phyloP scores from a whole-genome alignment of 1,284 basidiomycete genomes.

The Anthracocystis setariae region DNA sequence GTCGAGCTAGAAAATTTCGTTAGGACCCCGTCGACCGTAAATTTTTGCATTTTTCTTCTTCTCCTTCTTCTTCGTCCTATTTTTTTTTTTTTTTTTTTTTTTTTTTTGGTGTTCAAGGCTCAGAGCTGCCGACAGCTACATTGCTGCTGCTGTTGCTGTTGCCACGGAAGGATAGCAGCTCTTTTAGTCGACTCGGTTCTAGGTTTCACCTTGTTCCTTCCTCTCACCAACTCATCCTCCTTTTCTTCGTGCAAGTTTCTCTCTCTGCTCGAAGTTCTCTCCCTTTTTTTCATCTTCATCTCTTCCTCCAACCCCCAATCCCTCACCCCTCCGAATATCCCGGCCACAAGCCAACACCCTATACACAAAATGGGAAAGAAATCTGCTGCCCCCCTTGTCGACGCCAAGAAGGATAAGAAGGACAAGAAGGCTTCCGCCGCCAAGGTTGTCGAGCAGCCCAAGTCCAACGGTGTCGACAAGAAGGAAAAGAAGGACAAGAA shows the following conservation, averaged over 20 bases:
- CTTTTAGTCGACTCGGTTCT: neutral
- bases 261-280: conserved; percentile 13
- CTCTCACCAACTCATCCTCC: conserved; percentile 13
- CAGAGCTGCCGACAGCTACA: neutral
- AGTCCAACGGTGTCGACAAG: conserved; percentile 49
- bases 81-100: too few relatives aligned
- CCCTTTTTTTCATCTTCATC: conserved; percentile 4
- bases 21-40: conserved; percentile 1
- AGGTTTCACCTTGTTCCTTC: neutral
- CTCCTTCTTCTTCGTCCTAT: conserved; percentile 1
- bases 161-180: neutral
- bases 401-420: conserved; percentile 42
- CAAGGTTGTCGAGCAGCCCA: conserved; percentile 29
- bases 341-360: conserved; percentile 5
- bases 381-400: conserved; percentile 34
- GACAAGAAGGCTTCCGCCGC: conserved; percentile 44
- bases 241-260: conserved; percentile 11
- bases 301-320: neutral
- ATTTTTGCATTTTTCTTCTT: conserved; percentile 21
- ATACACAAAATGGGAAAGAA: conserved; percentile 40
- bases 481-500: conserved; percentile 47
- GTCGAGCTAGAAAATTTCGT: conserved; percentile 22
- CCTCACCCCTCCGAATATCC: neutral
- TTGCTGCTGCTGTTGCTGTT: neutral
- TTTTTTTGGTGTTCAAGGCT: too few relatives aligned